phyloP scores from a whole-genome alignment of 257 asterid species.

The Capsicum baccatum region DNA sequence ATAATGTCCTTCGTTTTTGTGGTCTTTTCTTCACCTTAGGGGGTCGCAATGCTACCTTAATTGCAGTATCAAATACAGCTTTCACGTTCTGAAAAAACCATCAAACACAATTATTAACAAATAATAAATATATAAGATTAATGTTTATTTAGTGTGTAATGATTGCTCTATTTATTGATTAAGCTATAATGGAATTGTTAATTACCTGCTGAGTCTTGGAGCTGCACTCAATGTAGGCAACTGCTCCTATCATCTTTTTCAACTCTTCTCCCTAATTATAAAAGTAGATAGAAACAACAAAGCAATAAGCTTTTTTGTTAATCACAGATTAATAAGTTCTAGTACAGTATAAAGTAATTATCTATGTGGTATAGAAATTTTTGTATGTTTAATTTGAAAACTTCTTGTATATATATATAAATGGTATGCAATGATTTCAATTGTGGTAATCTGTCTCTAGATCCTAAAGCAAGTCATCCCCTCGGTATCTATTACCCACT shows the following conservation, averaged over 20 bases:
- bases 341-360: not conserved
- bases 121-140: not conserved
- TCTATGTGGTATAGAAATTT: not conserved
- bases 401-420: not conserved
- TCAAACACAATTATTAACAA: not conserved
- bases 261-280: constrained; percentile 76
- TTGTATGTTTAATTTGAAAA: not conserved
- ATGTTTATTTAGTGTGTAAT: not conserved
- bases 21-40: constrained; percentile 71
- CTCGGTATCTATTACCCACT: not conserved
- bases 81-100: constrained; percentile 69
- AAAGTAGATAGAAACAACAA: not conserved
- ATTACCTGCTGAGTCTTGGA: constrained; percentile 92
- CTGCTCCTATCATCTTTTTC: constrained; percentile 80
- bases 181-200: not conserved
- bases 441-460: not conserved
- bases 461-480: not conserved
- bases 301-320: not conserved
- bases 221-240: constrained; percentile 84
- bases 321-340: not conserved
- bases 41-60: constrained; percentile 81
- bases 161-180: not conserved
- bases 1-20: constrained; percentile 54
- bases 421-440: not conserved
- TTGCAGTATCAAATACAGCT: constrained; percentile 77